Evolutionary conservation across 345 rosid species (phyloP).

Genomic region (Fremontodendron californicum): DNA sequence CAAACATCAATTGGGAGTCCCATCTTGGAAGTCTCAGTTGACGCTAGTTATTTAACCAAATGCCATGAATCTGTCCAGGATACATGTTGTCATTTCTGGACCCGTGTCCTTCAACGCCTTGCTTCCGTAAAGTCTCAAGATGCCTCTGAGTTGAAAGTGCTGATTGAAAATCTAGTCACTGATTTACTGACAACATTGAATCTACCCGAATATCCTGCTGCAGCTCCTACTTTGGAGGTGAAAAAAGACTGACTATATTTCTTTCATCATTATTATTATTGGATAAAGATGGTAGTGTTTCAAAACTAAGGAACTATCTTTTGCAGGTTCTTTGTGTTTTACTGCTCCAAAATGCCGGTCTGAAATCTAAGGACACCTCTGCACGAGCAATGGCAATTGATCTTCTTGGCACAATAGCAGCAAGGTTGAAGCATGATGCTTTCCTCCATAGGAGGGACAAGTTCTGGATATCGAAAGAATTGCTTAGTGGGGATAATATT

Average conservation of each 20-base stretch:
- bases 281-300: neutral
- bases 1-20: constrained; percentile 53
- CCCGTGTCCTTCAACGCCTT: constrained; percentile 89
- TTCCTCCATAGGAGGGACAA: constrained; percentile 48
- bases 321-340: constrained; percentile 96
- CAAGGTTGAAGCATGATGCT: constrained; percentile 86
- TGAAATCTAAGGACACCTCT: constrained; percentile 84
- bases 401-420: constrained; percentile 86
- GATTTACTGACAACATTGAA: constrained; percentile 88
- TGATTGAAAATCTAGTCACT: constrained; percentile 87
- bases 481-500: constrained; percentile 41
- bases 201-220: constrained; percentile 94
- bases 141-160: constrained; percentile 83
- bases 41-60: constrained; percentile 58
- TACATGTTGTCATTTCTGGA: constrained; percentile 96
- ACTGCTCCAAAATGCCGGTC: constrained; percentile 92
- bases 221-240: constrained; percentile 95
- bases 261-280: constrained; percentile 8
- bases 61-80: constrained; percentile 86
- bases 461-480: constrained; percentile 64
- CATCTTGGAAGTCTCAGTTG: constrained; percentile 61
- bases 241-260: constrained; percentile 15
- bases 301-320: constrained; percentile 23
- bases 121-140: constrained; percentile 84
- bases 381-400: constrained; percentile 96